Evolutionary conservation across 768 basidiomycete genomes (phyloP).

Genomic region (Calocybe indica): DNA sequence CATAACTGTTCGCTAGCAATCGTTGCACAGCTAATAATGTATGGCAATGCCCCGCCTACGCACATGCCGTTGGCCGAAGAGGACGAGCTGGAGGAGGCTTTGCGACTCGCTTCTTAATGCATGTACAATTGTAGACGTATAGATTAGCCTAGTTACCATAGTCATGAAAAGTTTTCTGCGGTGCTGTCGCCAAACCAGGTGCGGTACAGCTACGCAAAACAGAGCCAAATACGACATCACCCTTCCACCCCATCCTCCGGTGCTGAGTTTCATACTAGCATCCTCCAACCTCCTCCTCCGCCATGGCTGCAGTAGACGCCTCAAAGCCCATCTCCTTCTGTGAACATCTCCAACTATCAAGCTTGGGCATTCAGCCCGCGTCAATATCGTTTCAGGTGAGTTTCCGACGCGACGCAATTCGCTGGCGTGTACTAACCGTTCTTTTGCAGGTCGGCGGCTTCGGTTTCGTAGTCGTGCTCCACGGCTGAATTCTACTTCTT

Average conservation of each 20-base stretch:
- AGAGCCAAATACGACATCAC: constrained; percentile 1
- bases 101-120: constrained; percentile 41
- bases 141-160: background rate
- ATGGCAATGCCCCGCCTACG: constrained; percentile 64
- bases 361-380: constrained; percentile 91
- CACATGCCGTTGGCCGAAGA: constrained; percentile 45
- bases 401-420: constrained; percentile 26
- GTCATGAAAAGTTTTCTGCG: background rate
- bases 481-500: background rate
- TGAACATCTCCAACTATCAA: constrained; percentile 92
- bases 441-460: constrained; percentile 22
- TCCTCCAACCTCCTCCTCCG: constrained; percentile 14
- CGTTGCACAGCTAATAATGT: constrained; percentile 64
- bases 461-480: too few species aligned
- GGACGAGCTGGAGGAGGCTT: constrained; percentile 71
- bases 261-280: constrained; percentile 3
- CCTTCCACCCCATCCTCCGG: background rate
- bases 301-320: constrained; percentile 41
- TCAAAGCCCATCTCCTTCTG: constrained; percentile 84
- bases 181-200: background rate
- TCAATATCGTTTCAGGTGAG: constrained; percentile 95
- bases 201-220: background rate
- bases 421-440: constrained; percentile 26
- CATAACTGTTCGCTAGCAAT: constrained; percentile 45
- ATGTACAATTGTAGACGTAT: background rate